These are phyloP conservation scores for Fragilaria crotonensis DNA, from an alignment of 108 stramenopile genomes.

Conservation along the genomic window DNA sequence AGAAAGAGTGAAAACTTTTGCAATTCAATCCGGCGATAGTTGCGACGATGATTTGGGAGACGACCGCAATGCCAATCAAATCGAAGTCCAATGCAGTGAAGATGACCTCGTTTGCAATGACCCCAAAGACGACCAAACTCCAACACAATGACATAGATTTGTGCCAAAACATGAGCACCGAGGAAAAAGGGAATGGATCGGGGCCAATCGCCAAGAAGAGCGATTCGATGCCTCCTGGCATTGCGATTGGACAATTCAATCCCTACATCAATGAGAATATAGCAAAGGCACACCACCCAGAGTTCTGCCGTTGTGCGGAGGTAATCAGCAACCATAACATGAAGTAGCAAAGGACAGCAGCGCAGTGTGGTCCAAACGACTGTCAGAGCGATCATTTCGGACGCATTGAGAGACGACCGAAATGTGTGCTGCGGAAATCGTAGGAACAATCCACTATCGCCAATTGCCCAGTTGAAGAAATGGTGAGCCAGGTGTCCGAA, in stretches of 20 bases:
- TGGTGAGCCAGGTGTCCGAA: conserved; percentile 18
- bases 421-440: conserved; percentile 33
- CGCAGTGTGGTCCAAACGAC: too few species aligned
- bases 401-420: conserved; percentile 33
- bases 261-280: conserved; percentile 4
- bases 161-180: conserved; percentile 30
- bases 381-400: conserved; percentile 18
- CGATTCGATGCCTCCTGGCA: conserved; percentile 16
- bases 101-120: conserved; percentile 20
- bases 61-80: conserved; percentile 50
- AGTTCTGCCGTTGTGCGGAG: background rate
- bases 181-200: conserved; percentile 13
- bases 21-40: conserved; percentile 16
- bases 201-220: conserved; percentile 7
- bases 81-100: conserved; percentile 10
- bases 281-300: background rate
- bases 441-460: conserved; percentile 29
- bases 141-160: conserved; percentile 28
- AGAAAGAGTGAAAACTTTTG: conserved; percentile 30
- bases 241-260: conserved; percentile 8
- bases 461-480: conserved; percentile 46
- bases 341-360: conserved; percentile 2
- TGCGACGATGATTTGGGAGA: conserved; percentile 5
- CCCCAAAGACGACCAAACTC: conserved; percentile 33
- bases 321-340: background rate